A percentile compares a stretch with the other conserved stretches of the same genome.
Evolutionary conservation across 2,329 filamentous ascomycete genomes (phyloP).

Genomic region (Alternaria tenuissima): DNA sequence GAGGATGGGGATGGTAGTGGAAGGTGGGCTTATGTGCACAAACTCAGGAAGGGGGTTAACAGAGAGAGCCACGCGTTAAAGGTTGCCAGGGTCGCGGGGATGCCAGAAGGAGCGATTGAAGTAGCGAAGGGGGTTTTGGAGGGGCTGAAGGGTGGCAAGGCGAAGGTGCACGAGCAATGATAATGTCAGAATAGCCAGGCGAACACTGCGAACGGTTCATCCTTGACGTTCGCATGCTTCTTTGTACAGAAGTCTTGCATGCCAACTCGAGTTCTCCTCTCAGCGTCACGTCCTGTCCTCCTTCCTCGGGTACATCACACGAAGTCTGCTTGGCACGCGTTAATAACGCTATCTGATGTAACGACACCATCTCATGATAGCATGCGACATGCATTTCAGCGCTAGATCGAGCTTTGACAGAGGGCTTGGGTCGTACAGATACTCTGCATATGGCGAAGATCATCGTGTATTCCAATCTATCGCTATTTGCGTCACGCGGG

Average conservation of each 20-base stretch:
- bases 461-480: background rate
- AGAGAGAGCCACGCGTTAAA: conserved; percentile 89
- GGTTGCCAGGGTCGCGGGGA: conserved; percentile 83
- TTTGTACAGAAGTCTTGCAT: too few species aligned
- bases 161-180: too few species aligned
- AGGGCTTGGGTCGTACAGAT: background rate
- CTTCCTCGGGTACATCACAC: background rate
- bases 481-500: background rate
- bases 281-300: background rate
- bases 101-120: conserved; percentile 76
- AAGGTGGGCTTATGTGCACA: conserved; percentile 85
- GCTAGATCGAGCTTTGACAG: background rate
- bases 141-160: conserved; percentile 23
- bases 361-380: background rate
- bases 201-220: too few species aligned
- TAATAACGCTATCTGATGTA: background rate
- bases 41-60: conserved; percentile 82
- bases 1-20: conserved; percentile 67
- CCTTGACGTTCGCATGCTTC: too few species aligned
- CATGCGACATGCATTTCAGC: background rate
- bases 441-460: background rate
- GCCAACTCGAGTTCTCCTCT: too few species aligned
- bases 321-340: background rate
- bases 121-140: conserved; percentile 69
- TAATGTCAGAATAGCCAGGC: too few species aligned